These are phyloP conservation scores for Cordyceps tenuipes DNA, from an alignment of 2,329 filamentous ascomycete species.

Conservation along the genomic window DNA sequence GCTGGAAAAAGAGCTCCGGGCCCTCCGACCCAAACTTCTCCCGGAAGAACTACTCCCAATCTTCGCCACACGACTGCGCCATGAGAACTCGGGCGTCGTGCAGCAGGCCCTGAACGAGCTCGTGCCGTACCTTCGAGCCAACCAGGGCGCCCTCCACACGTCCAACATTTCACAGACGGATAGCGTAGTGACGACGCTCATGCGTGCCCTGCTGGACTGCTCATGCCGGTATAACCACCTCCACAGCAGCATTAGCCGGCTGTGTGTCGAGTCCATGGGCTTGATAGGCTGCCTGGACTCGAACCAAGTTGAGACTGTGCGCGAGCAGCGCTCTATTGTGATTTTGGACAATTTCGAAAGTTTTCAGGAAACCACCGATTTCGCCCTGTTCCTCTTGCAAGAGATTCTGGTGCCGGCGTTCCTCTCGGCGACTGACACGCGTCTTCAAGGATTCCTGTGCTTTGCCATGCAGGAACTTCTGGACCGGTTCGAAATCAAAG, in stretches of 20 bases:
- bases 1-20: slow-evolving; percentile 56
- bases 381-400: slow-evolving; percentile 76
- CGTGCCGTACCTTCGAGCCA: slow-evolving; percentile 57
- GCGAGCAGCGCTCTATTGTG: slow-evolving; percentile 74
- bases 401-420: slow-evolving; percentile 88
- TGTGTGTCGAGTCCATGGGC: slow-evolving; percentile 77
- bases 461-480: slow-evolving; percentile 92
- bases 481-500: slow-evolving; percentile 64
- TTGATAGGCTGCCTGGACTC: slow-evolving; percentile 87
- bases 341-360: slow-evolving; percentile 80
- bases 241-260: slow-evolving; percentile 56
- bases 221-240: slow-evolving; percentile 69
- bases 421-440: slow-evolving; percentile 78
- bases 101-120: slow-evolving; percentile 74
- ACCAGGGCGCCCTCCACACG: slow-evolving; percentile 73
- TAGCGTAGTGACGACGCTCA: slow-evolving; percentile 59
- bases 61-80: slow-evolving; percentile 64
- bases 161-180: slow-evolving; percentile 77
- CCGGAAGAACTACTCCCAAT: slow-evolving; percentile 56
- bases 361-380: slow-evolving; percentile 71
- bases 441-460: slow-evolving; percentile 81
- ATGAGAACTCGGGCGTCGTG: slow-evolving; percentile 82
- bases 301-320: slow-evolving; percentile 73
- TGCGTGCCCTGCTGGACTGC: slow-evolving; percentile 76
- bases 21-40: slow-evolving; percentile 45